Evolutionary conservation across 768 basidiomycete genomes (phyloP).

Genomic region (Mycena galericulata): DNA sequence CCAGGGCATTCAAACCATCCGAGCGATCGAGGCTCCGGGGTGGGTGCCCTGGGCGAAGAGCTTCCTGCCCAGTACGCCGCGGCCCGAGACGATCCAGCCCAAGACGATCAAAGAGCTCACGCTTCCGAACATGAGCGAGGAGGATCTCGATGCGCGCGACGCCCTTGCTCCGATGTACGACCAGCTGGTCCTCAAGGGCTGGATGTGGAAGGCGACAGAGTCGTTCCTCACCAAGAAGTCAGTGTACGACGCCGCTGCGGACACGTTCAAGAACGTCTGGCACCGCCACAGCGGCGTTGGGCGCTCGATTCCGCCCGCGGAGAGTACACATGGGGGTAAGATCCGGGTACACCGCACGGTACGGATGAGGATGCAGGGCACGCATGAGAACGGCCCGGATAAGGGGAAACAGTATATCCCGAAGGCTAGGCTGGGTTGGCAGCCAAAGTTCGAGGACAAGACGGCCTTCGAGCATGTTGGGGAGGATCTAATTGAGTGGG

Average conservation of each 20-base stretch:
- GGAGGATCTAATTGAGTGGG: slow-evolving; percentile 14
- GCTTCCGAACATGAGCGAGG: slow-evolving; percentile 14
- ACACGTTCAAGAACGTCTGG: slow-evolving; percentile 14
- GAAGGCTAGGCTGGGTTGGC: slow-evolving; percentile 19
- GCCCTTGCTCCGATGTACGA: slow-evolving; percentile 19
- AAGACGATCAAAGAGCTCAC: not conserved
- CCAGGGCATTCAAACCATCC: slow-evolving; percentile 10
- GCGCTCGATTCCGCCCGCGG: slow-evolving; percentile 15
- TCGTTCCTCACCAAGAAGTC: slow-evolving; percentile 1
- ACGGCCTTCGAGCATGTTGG: slow-evolving; percentile 6
- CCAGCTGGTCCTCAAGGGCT: slow-evolving; percentile 20
- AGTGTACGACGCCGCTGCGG: slow-evolving; percentile 3
- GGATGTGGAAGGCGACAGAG: slow-evolving; percentile 13
- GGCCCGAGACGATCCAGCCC: not conserved
- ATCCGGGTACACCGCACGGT: slow-evolving; percentile 25
- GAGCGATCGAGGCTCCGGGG: slow-evolving; percentile 11
- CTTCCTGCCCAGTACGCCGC: not conserved
- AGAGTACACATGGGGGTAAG: slow-evolving; percentile 14
- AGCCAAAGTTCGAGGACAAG: not conserved
- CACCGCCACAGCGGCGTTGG: slow-evolving; percentile 6
- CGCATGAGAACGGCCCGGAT: slow-evolving; percentile 17
- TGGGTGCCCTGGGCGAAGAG: slow-evolving; percentile 22
- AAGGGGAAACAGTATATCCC: slow-evolving; percentile 19
- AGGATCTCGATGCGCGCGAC: slow-evolving; percentile 15
- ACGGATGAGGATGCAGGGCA: slow-evolving; percentile 25